Percentiles rank a stretch among this genome's conserved stretches.
phyloP scores from a whole-genome alignment of 228 moss, liverwort and hornwort species.

The Sphagnum fallax region DNA sequence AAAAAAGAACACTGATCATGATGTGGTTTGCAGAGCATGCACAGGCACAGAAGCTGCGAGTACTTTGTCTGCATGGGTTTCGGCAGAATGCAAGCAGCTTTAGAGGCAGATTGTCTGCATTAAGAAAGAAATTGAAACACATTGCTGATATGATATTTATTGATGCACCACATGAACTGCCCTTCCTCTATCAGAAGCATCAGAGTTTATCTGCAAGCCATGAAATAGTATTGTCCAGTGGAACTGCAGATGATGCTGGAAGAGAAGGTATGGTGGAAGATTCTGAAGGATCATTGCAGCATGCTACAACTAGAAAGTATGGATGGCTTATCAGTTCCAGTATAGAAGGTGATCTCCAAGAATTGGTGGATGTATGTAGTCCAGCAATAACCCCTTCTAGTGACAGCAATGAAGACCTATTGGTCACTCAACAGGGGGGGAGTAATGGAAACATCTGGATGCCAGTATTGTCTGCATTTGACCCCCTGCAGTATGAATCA shows the following conservation, averaged over 20 bases:
- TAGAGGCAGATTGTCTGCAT: constrained; percentile 74
- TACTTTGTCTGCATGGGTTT: constrained; percentile 92
- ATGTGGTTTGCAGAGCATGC: constrained; percentile 20
- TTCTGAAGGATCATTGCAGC: background rate
- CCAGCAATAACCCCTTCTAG: too few relatives aligned
- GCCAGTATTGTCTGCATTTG: constrained; percentile 3
- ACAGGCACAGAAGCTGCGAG: constrained; percentile 35
- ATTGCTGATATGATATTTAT: constrained; percentile 69
- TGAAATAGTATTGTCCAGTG: background rate
- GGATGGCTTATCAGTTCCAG: constrained; percentile 75
- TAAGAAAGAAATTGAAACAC: constrained; percentile 75
- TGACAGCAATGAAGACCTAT: background rate
- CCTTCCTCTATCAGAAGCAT: constrained; percentile 20
- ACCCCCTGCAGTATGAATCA: constrained; percentile 46
- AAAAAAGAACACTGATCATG: background rate
- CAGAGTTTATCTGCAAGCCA: background rate
- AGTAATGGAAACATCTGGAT: background rate
- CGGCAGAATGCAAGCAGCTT: constrained; percentile 82
- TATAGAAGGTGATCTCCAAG: background rate
- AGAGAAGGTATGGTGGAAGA: background rate
- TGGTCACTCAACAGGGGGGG: background rate
- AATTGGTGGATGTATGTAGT: background rate
- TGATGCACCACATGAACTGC: constrained; percentile 81
- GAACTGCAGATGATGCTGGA: background rate
- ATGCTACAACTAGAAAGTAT: constrained; percentile 37